Evolutionary conservation across 1,284 basidiomycete species (phyloP), one percentile per base, ranked within the genome.

Genomic region (Leccinum pachyderme): DNA sequence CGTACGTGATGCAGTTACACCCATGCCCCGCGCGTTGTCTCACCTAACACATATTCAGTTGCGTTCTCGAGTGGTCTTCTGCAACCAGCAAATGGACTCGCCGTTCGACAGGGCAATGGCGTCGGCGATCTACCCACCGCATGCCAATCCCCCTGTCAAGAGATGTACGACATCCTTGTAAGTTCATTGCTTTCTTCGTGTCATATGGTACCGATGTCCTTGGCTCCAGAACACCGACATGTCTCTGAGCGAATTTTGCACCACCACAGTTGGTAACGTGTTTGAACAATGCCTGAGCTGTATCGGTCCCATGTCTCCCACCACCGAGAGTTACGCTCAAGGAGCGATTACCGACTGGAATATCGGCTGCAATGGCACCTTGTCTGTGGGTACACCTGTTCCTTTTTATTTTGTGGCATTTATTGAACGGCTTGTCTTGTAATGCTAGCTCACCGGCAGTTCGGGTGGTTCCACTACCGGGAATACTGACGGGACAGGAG

Each of bases 141-240:
- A 41, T 67, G 65, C 49, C 64, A 69, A 46, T 54, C 41, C 15
- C n/a, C 64, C 2, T 68, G 66, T 22, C 8, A 54, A 24, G 63
- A 67, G 7, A 0, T 70, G 13, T 49, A 53, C 29, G 58, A 56
- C 15, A 51, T 69, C 31, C 28, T 11, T 4, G 68, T 69, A 46
- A 44, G 68, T 39, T 5, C 15, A 35, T 49, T 29, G n/a, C 13
- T 33, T 13, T 0, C 12, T 18, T 39, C 9, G n/a, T 18, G 0
- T 37, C 35, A 22, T 5, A 37, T 37, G 8, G n/a, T 18, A 39
- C 9, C 5, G 5, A 39, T 39, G 5, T 8, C 9, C 5, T 7
- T 31, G 13, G 1, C 27, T 31, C 4, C 27, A 70, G 60, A 41
- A 44, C 43, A 68, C 66, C 22, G 29, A 2, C 2, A 5, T 4